Evolutionary conservation across 1,284 basidiomycete species (phyloP).

Genomic region (Cryptococcus jaspeensis): DNA sequence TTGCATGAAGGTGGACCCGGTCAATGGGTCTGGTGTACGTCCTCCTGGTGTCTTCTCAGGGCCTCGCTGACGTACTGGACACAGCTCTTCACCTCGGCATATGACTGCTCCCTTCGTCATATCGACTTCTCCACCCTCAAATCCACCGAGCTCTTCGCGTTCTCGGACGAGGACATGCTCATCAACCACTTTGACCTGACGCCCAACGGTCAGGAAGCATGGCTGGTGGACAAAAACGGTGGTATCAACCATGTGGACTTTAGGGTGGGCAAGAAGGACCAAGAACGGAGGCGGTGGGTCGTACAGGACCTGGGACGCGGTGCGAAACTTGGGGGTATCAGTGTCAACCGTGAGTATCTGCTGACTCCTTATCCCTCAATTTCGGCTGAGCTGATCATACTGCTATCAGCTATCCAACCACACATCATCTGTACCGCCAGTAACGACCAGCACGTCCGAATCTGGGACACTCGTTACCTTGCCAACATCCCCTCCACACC

Average conservation of each 20-base stretch:
- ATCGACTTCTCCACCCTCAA: conserved; percentile 49
- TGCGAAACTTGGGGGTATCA: conserved; percentile 50
- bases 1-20: conserved; percentile 51
- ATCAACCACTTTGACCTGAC: conserved; percentile 54
- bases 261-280: conserved; percentile 28
- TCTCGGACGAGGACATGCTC: conserved; percentile 50
- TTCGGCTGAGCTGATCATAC: conserved; percentile 12
- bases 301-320: conserved; percentile 42
- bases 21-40: conserved; percentile 45
- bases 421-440: conserved; percentile 49
- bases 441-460: conserved; percentile 44
- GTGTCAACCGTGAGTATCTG: conserved; percentile 47
- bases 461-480: conserved; percentile 49
- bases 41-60: not conserved
- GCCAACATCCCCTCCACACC: conserved; percentile 23
- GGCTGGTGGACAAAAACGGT: conserved; percentile 52
- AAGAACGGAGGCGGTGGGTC: conserved; percentile 39
- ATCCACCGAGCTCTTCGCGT: conserved; percentile 51
- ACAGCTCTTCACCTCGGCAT: conserved; percentile 52
- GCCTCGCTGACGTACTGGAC: not conserved
- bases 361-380: not conserved
- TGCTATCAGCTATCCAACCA: conserved; percentile 34
- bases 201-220: conserved; percentile 49
- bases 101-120: conserved; percentile 54
- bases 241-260: conserved; percentile 54